Conservation (phyloP, 352 stramenopile genomes). For the Globisporangium megalacanthum region DNA sequence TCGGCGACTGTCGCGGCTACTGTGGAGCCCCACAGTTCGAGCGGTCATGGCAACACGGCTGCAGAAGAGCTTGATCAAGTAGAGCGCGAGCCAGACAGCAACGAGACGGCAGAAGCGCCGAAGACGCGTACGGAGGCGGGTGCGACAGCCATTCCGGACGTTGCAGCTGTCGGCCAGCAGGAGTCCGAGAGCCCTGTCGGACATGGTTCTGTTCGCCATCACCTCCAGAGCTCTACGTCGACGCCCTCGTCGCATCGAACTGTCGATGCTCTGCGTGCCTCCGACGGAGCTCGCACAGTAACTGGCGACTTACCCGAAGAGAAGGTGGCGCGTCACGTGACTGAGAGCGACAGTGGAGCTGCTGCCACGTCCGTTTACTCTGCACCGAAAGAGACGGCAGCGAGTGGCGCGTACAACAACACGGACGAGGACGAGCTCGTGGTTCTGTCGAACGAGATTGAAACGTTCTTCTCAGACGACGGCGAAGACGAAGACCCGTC, state of each 20-base stretch:
- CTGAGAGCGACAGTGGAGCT: background rate
- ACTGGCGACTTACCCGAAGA: background rate
- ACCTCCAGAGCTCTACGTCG: background rate
- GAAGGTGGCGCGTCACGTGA: background rate
- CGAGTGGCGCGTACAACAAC: background rate
- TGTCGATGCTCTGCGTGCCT: background rate
- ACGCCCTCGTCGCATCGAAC: background rate
- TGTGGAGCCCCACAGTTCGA: background rate
- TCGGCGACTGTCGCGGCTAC: background rate
- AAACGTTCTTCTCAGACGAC: slow-evolving; percentile 79
- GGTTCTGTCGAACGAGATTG: slow-evolving; percentile 36
- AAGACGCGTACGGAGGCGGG: background rate
- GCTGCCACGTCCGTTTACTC: background rate
- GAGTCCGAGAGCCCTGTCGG: background rate
- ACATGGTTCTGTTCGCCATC: background rate
- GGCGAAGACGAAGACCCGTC: slow-evolving; percentile 34
- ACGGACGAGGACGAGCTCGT: slow-evolving; percentile 5
- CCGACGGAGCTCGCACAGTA: too few species aligned
- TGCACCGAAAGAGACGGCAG: background rate
- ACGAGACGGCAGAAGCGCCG: background rate
- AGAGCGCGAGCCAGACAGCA: background rate
- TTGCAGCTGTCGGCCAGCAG: background rate
- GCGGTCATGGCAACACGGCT: background rate
- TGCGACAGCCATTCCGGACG: background rate
- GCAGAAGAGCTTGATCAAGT: background rate